Evolutionary conservation across 331 rosid genomes (phyloP).

Genomic region (Quercus phellos): DNA sequence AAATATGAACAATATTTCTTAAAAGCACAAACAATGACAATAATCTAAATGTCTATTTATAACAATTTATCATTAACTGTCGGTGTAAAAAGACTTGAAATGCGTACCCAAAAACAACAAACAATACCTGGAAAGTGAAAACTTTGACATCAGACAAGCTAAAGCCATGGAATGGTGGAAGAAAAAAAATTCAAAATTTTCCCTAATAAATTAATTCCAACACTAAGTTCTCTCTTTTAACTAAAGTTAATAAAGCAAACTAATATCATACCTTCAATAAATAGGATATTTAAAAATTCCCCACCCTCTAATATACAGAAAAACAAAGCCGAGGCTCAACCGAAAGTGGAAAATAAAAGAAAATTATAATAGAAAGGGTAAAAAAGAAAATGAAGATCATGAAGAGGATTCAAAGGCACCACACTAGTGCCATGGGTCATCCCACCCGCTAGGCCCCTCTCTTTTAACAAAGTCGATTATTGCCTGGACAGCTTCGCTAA

Average conservation of each 20-base stretch:
- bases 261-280: not conserved
- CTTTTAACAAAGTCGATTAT: constrained; percentile 77
- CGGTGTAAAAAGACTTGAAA: not conserved
- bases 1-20: not conserved
- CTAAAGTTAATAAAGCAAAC: not conserved
- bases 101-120: not conserved
- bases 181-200: not conserved
- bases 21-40: not conserved
- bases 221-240: not conserved
- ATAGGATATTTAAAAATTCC: not conserved
- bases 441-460: constrained; percentile 98
- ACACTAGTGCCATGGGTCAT: constrained; percentile 85
- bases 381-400: not conserved
- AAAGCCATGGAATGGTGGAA: not conserved
- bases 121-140: not conserved
- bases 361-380: not conserved
- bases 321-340: not conserved
- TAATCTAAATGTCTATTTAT: not conserved
- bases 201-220: not conserved
- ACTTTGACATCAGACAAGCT: not conserved
- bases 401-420: not conserved
- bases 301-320: not conserved
- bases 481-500: constrained; percentile 70
- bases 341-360: constrained; percentile 2
- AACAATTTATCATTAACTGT: not conserved